These are phyloP conservation scores for Paxillus ammoniavirescens DNA, from an alignment of 768 basidiomycete genomes.

Conservation along the genomic window DNA sequence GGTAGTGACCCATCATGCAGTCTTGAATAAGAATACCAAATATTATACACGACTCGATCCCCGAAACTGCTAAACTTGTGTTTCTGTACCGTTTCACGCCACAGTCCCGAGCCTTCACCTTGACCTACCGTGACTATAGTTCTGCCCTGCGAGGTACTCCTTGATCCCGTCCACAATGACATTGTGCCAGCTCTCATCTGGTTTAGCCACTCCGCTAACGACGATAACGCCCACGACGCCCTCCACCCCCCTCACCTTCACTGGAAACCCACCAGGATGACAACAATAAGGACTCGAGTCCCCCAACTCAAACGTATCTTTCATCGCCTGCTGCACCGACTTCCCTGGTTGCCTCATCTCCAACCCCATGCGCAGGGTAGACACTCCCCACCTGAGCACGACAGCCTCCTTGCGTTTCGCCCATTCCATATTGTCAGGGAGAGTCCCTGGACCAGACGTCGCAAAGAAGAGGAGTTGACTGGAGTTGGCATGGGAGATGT, in stretches of 20 bases:
- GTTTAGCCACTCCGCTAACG: slow-evolving; percentile 11
- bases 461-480: slow-evolving; percentile 26
- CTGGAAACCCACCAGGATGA: slow-evolving; percentile 34
- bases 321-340: slow-evolving; percentile 9
- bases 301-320: slow-evolving; percentile 16
- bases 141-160: too few species aligned
- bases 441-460: slow-evolving; percentile 22
- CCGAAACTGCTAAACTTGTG: too few species aligned
- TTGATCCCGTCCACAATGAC: neutral
- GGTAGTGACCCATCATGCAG: too few species aligned
- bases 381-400: slow-evolving; percentile 14
- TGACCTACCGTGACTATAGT: too few species aligned
- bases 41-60: too few species aligned
- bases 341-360: neutral
- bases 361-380: slow-evolving; percentile 24
- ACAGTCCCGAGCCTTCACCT: too few species aligned
- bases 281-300: slow-evolving; percentile 18
- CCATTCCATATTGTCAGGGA: slow-evolving; percentile 28
- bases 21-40: too few species aligned
- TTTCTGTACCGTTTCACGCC: too few species aligned
- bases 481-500: slow-evolving; percentile 24
- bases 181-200: neutral
- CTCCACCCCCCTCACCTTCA: slow-evolving; percentile 33
- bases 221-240: slow-evolving; percentile 34
- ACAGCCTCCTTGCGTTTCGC: slow-evolving; percentile 27